Evolutionary conservation across 139 green algal species (phyloP).

Genomic region (Micractinium conductrix): DNA sequence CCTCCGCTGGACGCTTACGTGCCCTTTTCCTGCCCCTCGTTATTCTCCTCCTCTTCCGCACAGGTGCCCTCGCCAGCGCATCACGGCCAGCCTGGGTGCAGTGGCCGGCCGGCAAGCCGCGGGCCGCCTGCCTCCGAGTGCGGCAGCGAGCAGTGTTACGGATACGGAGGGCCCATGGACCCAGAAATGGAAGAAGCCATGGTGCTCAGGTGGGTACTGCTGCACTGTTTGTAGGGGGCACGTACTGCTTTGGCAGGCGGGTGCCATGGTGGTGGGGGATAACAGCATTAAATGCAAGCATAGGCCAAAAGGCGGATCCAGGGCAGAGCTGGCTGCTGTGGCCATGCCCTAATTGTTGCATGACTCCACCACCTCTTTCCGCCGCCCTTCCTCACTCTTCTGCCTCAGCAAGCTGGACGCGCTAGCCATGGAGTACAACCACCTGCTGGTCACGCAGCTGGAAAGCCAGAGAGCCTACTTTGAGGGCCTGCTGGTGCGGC

Average conservation of each 20-base stretch:
- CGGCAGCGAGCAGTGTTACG: slow-evolving; percentile 37
- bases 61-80: slow-evolving; percentile 31
- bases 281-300: no score
- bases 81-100: slow-evolving; percentile 30
- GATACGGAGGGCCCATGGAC: no score
- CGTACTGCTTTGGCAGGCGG: neutral
- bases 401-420: slow-evolving; percentile 83
- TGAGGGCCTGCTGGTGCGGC: slow-evolving; percentile 59
- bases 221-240: no score
- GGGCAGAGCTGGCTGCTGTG: no score
- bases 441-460: slow-evolving; percentile 91
- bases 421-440: slow-evolving; percentile 88
- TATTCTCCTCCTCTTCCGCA: neutral
- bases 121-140: neutral
- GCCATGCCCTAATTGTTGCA: no score
- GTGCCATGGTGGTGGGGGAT: no score
- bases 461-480: slow-evolving; percentile 91
- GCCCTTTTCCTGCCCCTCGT: no score
- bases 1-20: no score
- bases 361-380: no score
- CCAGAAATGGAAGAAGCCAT: slow-evolving; percentile 74
- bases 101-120: slow-evolving; percentile 9
- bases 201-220: slow-evolving; percentile 36
- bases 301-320: no score
- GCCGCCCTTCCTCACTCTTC: no score